phyloP scores from a whole-genome alignment of 2,329 filamentous ascomycete species.

The Mycosphaerella arachidis region DNA sequence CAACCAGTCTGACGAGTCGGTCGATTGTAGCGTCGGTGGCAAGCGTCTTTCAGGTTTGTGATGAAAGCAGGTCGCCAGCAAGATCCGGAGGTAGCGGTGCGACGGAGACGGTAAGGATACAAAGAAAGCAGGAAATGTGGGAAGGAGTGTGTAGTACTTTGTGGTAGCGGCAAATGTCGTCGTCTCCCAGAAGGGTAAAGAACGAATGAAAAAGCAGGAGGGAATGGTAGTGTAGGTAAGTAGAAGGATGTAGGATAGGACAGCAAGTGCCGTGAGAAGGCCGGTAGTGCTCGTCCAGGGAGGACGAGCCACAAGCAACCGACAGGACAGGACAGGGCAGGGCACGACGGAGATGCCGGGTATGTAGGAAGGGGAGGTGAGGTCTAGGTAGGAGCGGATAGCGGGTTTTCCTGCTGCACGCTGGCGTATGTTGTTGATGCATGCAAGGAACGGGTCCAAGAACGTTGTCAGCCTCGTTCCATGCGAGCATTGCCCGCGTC shows the following conservation, averaged over 20 bases:
- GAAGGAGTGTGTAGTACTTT: background rate
- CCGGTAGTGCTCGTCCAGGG: background rate
- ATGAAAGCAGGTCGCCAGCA: conserved; percentile 3
- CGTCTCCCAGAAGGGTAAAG: background rate
- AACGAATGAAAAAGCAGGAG: background rate
- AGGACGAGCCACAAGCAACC: too few relatives aligned
- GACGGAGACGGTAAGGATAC: conserved; percentile 3
- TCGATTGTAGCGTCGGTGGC: conserved; percentile 1
- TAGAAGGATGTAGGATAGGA: background rate
- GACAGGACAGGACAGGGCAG: background rate
- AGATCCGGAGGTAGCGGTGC: background rate
- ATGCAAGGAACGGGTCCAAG: background rate
- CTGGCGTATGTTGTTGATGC: background rate
- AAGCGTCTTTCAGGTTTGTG: conserved; percentile 8
- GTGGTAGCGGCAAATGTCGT: background rate
- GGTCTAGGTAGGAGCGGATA: background rate
- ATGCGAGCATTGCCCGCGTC: background rate
- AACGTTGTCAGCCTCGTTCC: conserved; percentile 1
- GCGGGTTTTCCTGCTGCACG: background rate
- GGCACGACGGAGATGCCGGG: background rate
- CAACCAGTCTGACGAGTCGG: background rate
- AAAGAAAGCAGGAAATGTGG: background rate
- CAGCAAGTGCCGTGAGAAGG: background rate
- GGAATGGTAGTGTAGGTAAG: background rate
- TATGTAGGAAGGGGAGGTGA: background rate